Conservation (phyloP, 2,329 filamentous ascomycete species). For the Alternaria arborescens region DNA sequence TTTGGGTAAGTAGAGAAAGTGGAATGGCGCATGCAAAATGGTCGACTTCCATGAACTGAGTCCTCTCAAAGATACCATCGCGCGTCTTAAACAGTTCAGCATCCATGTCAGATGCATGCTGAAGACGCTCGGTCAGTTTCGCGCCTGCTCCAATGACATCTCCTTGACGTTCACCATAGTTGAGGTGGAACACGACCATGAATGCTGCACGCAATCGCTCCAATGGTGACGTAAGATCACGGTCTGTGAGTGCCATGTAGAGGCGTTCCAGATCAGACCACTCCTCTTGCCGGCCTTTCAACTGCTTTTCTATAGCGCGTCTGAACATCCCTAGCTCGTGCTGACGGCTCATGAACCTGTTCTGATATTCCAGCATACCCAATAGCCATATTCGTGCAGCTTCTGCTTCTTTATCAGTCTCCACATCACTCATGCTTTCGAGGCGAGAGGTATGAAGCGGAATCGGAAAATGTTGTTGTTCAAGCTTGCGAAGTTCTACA, state of each 20-base stretch:
- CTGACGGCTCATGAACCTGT: constrained; percentile 3
- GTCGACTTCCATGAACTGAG: constrained; percentile 16
- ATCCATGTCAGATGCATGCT: neutral
- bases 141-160: constrained; percentile 6
- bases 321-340: constrained; percentile 22
- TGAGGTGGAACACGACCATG: constrained; percentile 21
- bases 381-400: constrained; percentile 24
- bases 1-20: constrained; percentile 10
- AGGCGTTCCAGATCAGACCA: constrained; percentile 26
- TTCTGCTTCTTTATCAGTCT: constrained; percentile 1
- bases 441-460: neutral
- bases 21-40: constrained; percentile 34
- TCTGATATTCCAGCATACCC: constrained; percentile 15
- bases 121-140: constrained; percentile 6
- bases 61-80: constrained; percentile 9
- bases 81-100: constrained; percentile 5
- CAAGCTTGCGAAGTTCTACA: constrained; percentile 4
- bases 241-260: constrained; percentile 30
- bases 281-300: neutral
- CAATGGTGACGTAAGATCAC: constrained; percentile 3
- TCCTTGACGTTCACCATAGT: constrained; percentile 16
- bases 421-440: constrained; percentile 2
- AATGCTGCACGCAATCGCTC: constrained; percentile 21
- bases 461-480: constrained; percentile 2
- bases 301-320: constrained; percentile 23